A percentile compares a stretch with the other conserved stretches of the same genome.
Conservation (phyloP, 2,329 filamentous ascomycete genomes). For the Cryphonectria carpinicola region DNA sequence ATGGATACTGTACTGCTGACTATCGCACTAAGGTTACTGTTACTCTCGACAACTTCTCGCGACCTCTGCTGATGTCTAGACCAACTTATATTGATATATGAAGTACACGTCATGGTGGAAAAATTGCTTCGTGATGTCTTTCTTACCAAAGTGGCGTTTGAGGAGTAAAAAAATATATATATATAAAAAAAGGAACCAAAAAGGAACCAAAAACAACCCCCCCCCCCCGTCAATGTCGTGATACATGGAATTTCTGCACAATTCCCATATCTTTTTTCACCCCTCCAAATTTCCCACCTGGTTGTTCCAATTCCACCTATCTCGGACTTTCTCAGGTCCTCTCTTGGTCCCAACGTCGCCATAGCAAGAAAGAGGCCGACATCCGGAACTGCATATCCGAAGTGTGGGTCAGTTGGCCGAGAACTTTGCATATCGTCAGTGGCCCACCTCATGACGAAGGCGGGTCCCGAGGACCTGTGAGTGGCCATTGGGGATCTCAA, state of each 20-base stretch:
- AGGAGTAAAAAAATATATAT: too few relatives aligned
- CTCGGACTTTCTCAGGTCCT: not conserved
- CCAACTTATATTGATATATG: too few relatives aligned
- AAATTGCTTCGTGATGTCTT: too few relatives aligned
- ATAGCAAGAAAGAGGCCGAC: constrained; percentile 15
- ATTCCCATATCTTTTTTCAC: too few relatives aligned
- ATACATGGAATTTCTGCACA: too few relatives aligned
- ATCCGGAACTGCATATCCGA: constrained; percentile 19
- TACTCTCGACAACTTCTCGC: too few relatives aligned
- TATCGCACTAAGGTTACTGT: not conserved
- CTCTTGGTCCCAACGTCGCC: not conserved
- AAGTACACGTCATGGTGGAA: too few relatives aligned
- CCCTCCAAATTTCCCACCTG: not conserved
- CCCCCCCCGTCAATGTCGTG: too few relatives aligned
- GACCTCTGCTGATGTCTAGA: not conserved
- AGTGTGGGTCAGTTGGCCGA: not conserved
- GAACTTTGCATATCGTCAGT: constrained; percentile 24
- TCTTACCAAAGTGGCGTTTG: too few relatives aligned
- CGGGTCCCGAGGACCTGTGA: not conserved
- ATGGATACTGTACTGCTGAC: not conserved
- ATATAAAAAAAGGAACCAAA: too few relatives aligned
- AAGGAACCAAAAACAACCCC: too few relatives aligned
- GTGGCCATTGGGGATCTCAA: not conserved
- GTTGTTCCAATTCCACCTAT: not conserved
- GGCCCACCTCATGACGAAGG: constrained; percentile 25